phyloP scores from a whole-genome alignment of 2,329 filamentous ascomycete genomes.

The Pestalotiopsis sp. region DNA sequence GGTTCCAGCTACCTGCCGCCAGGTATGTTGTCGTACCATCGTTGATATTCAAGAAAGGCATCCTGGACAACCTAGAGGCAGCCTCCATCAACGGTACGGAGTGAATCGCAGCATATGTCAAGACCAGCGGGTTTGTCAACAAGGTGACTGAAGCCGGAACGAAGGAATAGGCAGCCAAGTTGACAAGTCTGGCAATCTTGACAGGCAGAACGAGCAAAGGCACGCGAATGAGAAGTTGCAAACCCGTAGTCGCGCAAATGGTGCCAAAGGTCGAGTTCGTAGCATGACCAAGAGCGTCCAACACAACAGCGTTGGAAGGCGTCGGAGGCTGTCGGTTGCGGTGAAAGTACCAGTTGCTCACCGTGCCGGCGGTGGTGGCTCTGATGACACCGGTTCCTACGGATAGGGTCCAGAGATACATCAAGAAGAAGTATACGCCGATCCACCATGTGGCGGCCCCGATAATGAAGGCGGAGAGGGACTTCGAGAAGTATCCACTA shows the following conservation, averaged over 20 bases:
- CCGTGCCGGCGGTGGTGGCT: conserved; percentile 88
- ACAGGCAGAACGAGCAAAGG: conserved; percentile 83
- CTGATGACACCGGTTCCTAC: conserved; percentile 88
- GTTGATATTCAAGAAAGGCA: conserved; percentile 76
- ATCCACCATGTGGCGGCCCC: conserved; percentile 93
- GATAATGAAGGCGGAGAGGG: conserved; percentile 72
- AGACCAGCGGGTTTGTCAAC: conserved; percentile 85
- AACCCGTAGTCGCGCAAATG: conserved; percentile 83
- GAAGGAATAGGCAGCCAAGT: conserved; percentile 75
- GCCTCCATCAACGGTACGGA: conserved; percentile 79
- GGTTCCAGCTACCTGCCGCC: conserved; percentile 56
- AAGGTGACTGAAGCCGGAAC: conserved; percentile 84
- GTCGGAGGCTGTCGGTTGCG: conserved; percentile 79
- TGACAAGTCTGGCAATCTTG: conserved; percentile 65
- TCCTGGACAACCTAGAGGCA: conserved; percentile 77
- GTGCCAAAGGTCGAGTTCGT: conserved; percentile 88
- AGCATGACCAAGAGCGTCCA: conserved; percentile 80
- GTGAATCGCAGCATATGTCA: conserved; percentile 94
- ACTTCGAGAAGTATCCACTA: conserved; percentile 78
- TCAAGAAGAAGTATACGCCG: conserved; percentile 85
- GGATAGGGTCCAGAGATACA: conserved; percentile 94
- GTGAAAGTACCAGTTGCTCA: conserved; percentile 99
- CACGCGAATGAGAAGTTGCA: conserved; percentile 79
- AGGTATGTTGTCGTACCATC: conserved; percentile 77
- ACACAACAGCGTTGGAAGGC: conserved; percentile 78